Evolutionary conservation across 306 rosid genomes (phyloP).

Genomic region (Cucurbita pepo): DNA sequence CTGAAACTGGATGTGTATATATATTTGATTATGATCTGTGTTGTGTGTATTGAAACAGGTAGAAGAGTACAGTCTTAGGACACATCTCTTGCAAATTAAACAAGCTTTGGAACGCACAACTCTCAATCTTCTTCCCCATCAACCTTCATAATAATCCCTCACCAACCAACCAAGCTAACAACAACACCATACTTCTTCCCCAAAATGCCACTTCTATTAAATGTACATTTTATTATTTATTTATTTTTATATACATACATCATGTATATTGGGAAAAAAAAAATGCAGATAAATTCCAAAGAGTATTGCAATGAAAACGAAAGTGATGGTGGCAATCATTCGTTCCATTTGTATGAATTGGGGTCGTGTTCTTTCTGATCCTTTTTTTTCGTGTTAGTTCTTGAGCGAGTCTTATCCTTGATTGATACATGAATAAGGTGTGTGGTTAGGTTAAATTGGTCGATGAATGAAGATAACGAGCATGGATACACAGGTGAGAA

Average conservation of each 20-base stretch:
- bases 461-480: background rate
- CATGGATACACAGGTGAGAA: too few species aligned
- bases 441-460: background rate
- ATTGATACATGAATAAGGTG: background rate
- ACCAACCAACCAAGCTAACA: slow-evolving; percentile 1
- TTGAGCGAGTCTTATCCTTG: background rate
- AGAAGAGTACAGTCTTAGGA: slow-evolving; percentile 73
- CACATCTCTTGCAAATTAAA: slow-evolving; percentile 65
- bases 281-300: slow-evolving; percentile 2
- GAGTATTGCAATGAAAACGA: background rate
- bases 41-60: slow-evolving; percentile 30
- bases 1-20: background rate
- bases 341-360: background rate
- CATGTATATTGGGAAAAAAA: slow-evolving; percentile 3
- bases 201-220: background rate
- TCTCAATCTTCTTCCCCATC: slow-evolving; percentile 13
- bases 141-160: background rate
- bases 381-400: background rate
- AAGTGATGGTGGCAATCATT: background rate
- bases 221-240: slow-evolving; percentile 5
- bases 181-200: background rate
- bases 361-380: background rate
- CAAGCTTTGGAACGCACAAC: slow-evolving; percentile 35
- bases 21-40: background rate
- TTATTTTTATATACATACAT: background rate